A percentile compares a stretch with the other conserved stretches of the same genome.
These are phyloP conservation scores for Starmera amethionina DNA, from an alignment of 805 yeast genomes.

Conservation along the genomic window DNA sequence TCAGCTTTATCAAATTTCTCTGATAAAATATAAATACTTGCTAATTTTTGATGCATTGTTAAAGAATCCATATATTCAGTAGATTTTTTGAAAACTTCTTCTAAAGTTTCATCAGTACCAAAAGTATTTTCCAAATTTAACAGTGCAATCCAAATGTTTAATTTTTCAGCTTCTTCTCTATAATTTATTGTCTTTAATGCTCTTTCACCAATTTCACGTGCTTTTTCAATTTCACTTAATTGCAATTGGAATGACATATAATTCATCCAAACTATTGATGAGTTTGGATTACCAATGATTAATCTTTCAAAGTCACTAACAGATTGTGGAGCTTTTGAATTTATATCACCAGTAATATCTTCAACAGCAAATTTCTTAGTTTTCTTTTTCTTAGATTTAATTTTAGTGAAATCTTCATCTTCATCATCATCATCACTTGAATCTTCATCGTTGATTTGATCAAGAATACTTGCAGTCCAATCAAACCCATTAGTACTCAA, in stretches of 20 bases:
- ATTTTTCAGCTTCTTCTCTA: constrained; percentile 86
- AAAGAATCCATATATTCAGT: constrained; percentile 88
- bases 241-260: constrained; percentile 97
- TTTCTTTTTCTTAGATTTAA: constrained; percentile 29
- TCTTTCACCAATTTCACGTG: constrained; percentile 86
- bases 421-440: constrained; percentile 40
- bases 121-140: constrained; percentile 90
- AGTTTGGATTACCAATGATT: constrained; percentile 84
- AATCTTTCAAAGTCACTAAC: constrained; percentile 86
- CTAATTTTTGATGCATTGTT: constrained; percentile 70
- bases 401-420: constrained; percentile 31
- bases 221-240: constrained; percentile 87
- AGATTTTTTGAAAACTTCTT: constrained; percentile 72
- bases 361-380: constrained; percentile 35
- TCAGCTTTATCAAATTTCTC: constrained; percentile 68
- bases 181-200: constrained; percentile 85
- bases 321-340: constrained; percentile 84
- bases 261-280: constrained; percentile 94
- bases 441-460: constrained; percentile 61
- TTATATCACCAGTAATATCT: constrained; percentile 80
- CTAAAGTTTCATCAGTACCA: constrained; percentile 77
- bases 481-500: constrained; percentile 83
- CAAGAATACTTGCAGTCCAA: constrained; percentile 89
- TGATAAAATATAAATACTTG: constrained; percentile 63
- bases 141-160: constrained; percentile 93